Conservation (phyloP, 2,329 filamentous ascomycete species). For the Clathrospora elynae region DNA sequence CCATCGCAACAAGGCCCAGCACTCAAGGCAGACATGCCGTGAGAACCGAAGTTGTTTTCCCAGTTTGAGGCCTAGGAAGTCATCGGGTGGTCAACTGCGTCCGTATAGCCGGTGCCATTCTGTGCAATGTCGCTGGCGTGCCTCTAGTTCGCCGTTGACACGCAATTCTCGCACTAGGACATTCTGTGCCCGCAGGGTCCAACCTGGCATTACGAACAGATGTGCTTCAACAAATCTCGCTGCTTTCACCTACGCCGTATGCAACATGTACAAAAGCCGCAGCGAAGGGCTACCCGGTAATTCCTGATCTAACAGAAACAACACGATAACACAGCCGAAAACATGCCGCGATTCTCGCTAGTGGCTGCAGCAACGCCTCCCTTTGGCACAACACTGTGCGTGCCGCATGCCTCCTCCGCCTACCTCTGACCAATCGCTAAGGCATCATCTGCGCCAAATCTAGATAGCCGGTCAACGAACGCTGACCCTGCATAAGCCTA, state of each 20-base stretch:
- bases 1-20: conserved; percentile 1
- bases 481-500: conserved; percentile 31
- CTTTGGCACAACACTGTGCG: conserved; percentile 18
- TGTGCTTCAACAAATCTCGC: too few relatives aligned
- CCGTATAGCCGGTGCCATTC: conserved; percentile 22
- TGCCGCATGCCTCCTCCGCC: conserved; percentile 16
- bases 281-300: too few relatives aligned
- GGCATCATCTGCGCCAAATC: conserved; percentile 22
- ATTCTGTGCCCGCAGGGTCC: background rate
- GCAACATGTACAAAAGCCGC: too few relatives aligned
- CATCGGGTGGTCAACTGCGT: conserved; percentile 23
- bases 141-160: conserved; percentile 7
- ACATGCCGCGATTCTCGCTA: conserved; percentile 17
- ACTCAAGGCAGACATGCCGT: conserved; percentile 15
- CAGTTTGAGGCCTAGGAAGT: conserved; percentile 20
- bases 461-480: conserved; percentile 33
- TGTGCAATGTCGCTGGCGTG: conserved; percentile 20
- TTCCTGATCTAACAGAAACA: conserved; percentile 3
- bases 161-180: conserved; percentile 10
- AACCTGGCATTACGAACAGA: background rate
- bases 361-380: conserved; percentile 22
- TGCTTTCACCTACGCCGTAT: too few relatives aligned
- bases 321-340: conserved; percentile 16
- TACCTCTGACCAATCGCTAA: conserved; percentile 26
- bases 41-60: conserved; percentile 8